phyloP scores from a whole-genome alignment of 2,329 filamentous ascomycete genomes.

The Podosphaera aphanis region DNA sequence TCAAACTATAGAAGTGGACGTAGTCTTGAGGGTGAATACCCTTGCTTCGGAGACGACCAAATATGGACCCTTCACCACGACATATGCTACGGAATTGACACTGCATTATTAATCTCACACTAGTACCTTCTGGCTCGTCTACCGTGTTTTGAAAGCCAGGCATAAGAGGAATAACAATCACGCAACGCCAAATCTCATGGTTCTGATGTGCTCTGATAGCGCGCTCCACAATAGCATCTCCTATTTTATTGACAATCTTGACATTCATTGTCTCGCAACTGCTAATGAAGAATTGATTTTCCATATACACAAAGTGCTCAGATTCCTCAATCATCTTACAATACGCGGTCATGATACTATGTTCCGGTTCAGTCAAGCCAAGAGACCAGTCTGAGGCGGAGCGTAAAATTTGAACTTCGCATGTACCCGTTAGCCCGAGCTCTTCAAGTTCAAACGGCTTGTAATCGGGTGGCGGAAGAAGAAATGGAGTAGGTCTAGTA shows the following conservation, averaged over 20 bases:
- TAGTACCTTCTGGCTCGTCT: slow-evolving; percentile 79
- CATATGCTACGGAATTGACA: slow-evolving; percentile 94
- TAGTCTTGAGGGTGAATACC: slow-evolving; percentile 88
- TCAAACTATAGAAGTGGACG: slow-evolving; percentile 80
- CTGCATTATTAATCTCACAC: slow-evolving; percentile 85
- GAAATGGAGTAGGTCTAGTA: slow-evolving; percentile 75
- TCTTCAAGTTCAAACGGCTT: slow-evolving; percentile 65
- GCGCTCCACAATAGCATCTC: slow-evolving; percentile 79
- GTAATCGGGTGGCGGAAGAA: slow-evolving; percentile 83
- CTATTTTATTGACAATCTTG: slow-evolving; percentile 78
- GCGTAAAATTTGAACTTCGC: slow-evolving; percentile 84
- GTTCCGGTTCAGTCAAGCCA: slow-evolving; percentile 66
- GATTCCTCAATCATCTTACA: slow-evolving; percentile 85
- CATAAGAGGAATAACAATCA: slow-evolving; percentile 82
- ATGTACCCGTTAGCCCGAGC: slow-evolving; percentile 76
- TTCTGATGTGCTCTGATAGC: slow-evolving; percentile 67
- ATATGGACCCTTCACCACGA: slow-evolving; percentile 76
- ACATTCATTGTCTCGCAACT: slow-evolving; percentile 73
- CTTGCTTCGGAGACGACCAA: slow-evolving; percentile 53
- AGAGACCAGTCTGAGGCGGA: slow-evolving; percentile 83
- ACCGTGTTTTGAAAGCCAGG: slow-evolving; percentile 98
- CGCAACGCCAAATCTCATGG: slow-evolving; percentile 71
- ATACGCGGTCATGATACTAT: slow-evolving; percentile 91
- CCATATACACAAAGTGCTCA: slow-evolving; percentile 94
- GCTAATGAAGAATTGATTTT: slow-evolving; percentile 96